Evolutionary conservation across 768 basidiomycete genomes (phyloP).

Genomic region (Kwoniella dejecticola): DNA sequence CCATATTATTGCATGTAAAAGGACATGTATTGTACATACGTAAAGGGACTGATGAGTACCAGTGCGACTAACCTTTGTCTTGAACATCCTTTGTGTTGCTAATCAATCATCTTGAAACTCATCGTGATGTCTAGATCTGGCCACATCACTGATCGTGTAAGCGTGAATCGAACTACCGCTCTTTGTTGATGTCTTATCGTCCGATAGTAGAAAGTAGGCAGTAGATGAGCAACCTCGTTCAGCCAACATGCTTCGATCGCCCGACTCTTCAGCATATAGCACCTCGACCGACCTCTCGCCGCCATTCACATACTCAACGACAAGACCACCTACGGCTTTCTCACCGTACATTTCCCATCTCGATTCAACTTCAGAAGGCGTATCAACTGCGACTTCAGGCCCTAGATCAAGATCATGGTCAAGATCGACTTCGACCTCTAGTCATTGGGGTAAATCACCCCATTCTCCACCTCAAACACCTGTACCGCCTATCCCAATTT

Average conservation of each 20-base stretch:
- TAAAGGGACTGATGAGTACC: background rate
- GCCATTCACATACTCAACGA: conserved; percentile 45
- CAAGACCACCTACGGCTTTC: conserved; percentile 37
- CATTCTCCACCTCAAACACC: conserved; percentile 1
- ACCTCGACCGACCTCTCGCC: conserved; percentile 23
- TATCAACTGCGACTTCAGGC: background rate
- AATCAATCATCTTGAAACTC: background rate
- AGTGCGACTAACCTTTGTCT: conserved; percentile 19
- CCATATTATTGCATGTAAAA: background rate
- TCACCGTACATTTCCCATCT: conserved; percentile 9
- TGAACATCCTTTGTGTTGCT: conserved; percentile 31
- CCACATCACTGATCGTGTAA: too few species aligned
- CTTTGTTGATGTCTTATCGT: too few species aligned
- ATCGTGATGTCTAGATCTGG: background rate
- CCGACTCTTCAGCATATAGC: conserved; percentile 13
- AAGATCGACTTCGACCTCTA: too few species aligned
- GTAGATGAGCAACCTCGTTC: too few species aligned
- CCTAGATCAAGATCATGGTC: conserved; percentile 5
- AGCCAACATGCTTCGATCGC: background rate
- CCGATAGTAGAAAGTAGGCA: too few species aligned
- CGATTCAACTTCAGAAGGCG: background rate
- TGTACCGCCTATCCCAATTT: conserved; percentile 4
- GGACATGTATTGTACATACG: background rate
- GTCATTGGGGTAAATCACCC: conserved; percentile 1
- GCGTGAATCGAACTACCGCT: too few species aligned